phyloP scores from a whole-genome alignment of 148 eudicot species.

The Limonium bicolor region DNA sequence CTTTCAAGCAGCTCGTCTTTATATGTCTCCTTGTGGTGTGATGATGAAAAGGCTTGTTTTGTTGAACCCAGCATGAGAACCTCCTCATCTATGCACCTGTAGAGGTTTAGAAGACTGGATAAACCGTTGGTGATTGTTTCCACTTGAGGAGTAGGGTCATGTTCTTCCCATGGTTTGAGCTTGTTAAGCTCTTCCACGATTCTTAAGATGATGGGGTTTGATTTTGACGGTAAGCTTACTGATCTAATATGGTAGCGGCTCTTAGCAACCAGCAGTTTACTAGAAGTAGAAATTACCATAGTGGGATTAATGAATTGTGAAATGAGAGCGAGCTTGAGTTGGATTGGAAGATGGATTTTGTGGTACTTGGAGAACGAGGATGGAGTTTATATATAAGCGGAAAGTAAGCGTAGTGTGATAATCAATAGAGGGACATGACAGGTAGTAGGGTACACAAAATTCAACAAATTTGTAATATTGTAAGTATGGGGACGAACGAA shows the following conservation, averaged over 20 bases:
- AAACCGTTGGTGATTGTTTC: constrained; percentile 4
- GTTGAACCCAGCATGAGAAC: too few relatives aligned
- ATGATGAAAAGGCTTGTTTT: constrained; percentile 5
- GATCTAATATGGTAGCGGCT: constrained; percentile 4
- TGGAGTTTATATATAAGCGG: too few relatives aligned
- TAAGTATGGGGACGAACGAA: too few relatives aligned
- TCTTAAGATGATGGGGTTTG: constrained; percentile 4
- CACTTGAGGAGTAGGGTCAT: neutral
- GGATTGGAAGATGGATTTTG: too few relatives aligned
- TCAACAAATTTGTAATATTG: too few relatives aligned
- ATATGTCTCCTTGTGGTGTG: constrained; percentile 8
- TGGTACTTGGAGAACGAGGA: too few relatives aligned
- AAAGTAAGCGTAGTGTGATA: too few relatives aligned
- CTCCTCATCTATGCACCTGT: constrained; percentile 6
- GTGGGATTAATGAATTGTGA: neutral
- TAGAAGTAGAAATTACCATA: constrained; percentile 2
- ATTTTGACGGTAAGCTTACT: constrained; percentile 8
- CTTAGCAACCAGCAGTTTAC: constrained; percentile 1
- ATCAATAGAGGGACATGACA: too few relatives aligned
- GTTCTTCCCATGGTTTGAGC: constrained; percentile 4
- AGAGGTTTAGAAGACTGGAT: constrained; percentile 5
- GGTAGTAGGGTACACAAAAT: too few relatives aligned
- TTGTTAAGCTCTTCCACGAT: constrained; percentile 9
- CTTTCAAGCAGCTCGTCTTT: constrained; percentile 5
- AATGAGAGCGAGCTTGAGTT: neutral